phyloP scores from a whole-genome alignment of 2,329 filamentous ascomycete genomes.

The Microsporum canis region DNA sequence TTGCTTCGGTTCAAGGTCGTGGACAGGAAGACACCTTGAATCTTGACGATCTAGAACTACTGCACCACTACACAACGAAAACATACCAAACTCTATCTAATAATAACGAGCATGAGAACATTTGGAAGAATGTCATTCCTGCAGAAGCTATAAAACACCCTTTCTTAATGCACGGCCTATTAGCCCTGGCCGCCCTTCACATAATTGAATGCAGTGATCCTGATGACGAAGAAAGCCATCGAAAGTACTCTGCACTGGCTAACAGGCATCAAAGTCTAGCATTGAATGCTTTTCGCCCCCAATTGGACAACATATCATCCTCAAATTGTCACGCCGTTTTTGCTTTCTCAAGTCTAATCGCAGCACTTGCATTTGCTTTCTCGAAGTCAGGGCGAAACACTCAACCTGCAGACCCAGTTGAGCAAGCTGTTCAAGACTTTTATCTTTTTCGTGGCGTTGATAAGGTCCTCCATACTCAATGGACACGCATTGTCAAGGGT shows the following conservation, averaged over 20 bases:
- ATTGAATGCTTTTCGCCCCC: slow-evolving; percentile 19
- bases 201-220: slow-evolving; percentile 16
- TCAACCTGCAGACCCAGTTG: slow-evolving; percentile 15
- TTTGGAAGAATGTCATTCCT: slow-evolving; percentile 19
- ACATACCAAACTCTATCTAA: slow-evolving; percentile 22
- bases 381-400: slow-evolving; percentile 15
- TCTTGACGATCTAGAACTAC: slow-evolving; percentile 34
- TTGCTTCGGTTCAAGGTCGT: slow-evolving; percentile 13
- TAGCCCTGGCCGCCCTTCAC: slow-evolving; percentile 20
- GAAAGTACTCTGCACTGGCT: slow-evolving; percentile 21
- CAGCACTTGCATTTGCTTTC: slow-evolving; percentile 23
- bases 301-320: slow-evolving; percentile 19
- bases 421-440: slow-evolving; percentile 19
- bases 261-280: slow-evolving; percentile 20
- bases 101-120: slow-evolving; percentile 14
- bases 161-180: slow-evolving; percentile 21
- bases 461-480: slow-evolving; percentile 18
- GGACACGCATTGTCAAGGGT: slow-evolving; percentile 17
- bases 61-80: slow-evolving; percentile 32
- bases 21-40: slow-evolving; percentile 15
- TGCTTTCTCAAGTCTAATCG: slow-evolving; percentile 23
- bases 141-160: slow-evolving; percentile 18
- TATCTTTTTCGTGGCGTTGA: slow-evolving; percentile 22
- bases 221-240: slow-evolving; percentile 17
- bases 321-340: slow-evolving; percentile 26